Evolutionary conservation across 2,329 filamentous ascomycete genomes (phyloP), one percentile per base, ranked within the genome.

Genomic region (Kalaharituber pfeilii): DNA sequence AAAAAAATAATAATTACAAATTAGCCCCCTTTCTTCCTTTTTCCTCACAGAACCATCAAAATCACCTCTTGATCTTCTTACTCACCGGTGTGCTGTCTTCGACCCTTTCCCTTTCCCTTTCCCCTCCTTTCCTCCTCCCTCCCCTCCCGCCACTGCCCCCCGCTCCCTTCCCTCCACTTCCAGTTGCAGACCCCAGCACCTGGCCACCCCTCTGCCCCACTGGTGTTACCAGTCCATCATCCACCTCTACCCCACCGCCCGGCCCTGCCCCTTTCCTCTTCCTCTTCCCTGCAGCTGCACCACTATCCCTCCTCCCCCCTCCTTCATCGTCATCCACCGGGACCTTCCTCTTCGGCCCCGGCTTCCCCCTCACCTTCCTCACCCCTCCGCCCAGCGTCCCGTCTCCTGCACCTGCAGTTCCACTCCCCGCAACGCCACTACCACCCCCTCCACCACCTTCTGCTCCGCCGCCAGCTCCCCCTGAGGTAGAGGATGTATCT

Each of bases 121-220:
- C 87, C 85, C 3, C 77, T 98, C 20, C 79, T 79, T 2, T 79
- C 94, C 53, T 84, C 86, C 2, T 80, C 76, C 27, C 77, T 79
- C 56, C 81, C 79, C 51, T 52, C n/a, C n/a, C n/a, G n/a, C 56
- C 53, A 27, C 57, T 58, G 5, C 59, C 54, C 25, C 57, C 56
- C 25, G 56, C 52, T 6, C 56, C 58, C 22, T 58, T 53, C 25
- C 59, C 57, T 25, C 52, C 52, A n/a, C 56, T 57, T 15, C 57
- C 30, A n/a, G n/a, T n/a, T n/a, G n/a, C 33, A 13, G 13, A 13
- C 33, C 33, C 33, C 7, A 18, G 2, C 7, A 39, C 5, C 42
- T 25, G 44, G 8, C 56, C 57, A 3, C 56, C 52, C 30, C 55
- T 52, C 18, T 29, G 52, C n/a, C 54, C 52, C 26, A 28, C 42